These are phyloP conservation scores for Venustampulla echinocandica DNA, from an alignment of 495 filamentous ascomycete species.

Conservation along the genomic window DNA sequence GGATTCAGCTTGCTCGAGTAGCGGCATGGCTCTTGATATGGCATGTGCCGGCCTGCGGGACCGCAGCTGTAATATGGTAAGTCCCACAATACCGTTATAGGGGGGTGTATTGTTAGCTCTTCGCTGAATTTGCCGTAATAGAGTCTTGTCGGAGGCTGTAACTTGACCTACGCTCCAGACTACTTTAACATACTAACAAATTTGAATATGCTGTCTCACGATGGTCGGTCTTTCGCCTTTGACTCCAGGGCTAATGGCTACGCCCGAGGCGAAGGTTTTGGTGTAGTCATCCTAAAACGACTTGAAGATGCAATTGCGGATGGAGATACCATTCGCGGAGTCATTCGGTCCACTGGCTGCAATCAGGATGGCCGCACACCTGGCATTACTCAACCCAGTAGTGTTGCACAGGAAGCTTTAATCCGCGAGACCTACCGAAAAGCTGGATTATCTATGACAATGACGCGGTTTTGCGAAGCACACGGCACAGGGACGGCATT, in stretches of 20 bases:
- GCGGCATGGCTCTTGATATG: conserved; percentile 74
- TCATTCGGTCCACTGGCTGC: conserved; percentile 49
- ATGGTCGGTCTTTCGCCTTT: conserved; percentile 48
- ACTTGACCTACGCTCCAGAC: conserved; percentile 1
- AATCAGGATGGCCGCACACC: conserved; percentile 53
- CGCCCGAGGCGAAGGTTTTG: conserved; percentile 54
- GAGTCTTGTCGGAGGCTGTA: conserved; percentile 6
- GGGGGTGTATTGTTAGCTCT: too few species aligned
- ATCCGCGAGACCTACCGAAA: conserved; percentile 43
- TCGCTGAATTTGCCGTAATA: too few species aligned
- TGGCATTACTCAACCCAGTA: conserved; percentile 48
- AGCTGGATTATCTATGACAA: conserved; percentile 32
- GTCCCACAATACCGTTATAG: background rate
- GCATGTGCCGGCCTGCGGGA: too few species aligned
- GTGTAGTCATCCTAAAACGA: conserved; percentile 49
- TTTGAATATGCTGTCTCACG: conserved; percentile 28
- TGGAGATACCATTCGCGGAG: conserved; percentile 49
- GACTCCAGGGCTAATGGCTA: conserved; percentile 56
- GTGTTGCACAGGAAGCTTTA: conserved; percentile 44
- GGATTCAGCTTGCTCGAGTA: conserved; percentile 6
- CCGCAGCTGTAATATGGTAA: too few species aligned
- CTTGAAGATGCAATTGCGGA: conserved; percentile 45
- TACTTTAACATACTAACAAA: conserved; percentile 5
- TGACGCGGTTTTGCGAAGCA: conserved; percentile 18
- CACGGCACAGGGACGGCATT: conserved; percentile 24